Evolutionary conservation across 2,329 filamentous ascomycete species (phyloP), one percentile per base, ranked within the genome.

Genomic region (Sclerotinia subarctica): DNA sequence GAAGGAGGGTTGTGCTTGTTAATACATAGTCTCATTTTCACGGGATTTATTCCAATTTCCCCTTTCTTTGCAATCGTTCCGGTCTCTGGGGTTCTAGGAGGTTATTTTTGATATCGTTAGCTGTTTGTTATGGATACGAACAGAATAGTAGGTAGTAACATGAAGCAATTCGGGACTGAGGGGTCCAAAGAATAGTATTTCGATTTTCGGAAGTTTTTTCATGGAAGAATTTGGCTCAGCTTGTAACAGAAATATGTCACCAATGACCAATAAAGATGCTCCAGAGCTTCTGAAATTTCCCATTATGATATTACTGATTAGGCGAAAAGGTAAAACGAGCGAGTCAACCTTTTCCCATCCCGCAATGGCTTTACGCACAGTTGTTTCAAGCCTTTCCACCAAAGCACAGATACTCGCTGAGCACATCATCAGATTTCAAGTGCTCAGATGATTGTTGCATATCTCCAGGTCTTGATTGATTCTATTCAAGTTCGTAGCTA

Each of bases 1-100:
- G 60, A 96, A 96, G 83, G 93, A 97, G 77, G 90, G 91, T 56
- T 98, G 94, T 80, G 94, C 93, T 76, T 98, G 94, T 81, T 98
- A 64, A 76, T 72, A 62, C 51, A 44, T 60, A 62, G 46, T 67
- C 63, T 72, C 66, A 56, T 64, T 69, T 42, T 64, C 44, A 65
- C 64, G 66, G 65, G 67, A 64, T 66, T 64, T 60, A 58, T 69
- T 68, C 71, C 65, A 54, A 65, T 66, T 49, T 70, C 72, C 57
- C 29, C 42, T 44, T 46, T 46, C 44, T 72, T 63, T 66, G 35
- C 69, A 58, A 56, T 73, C 57, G 29, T 46, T 69, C 58, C 46
- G 69, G 67, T 67, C 67, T 69, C 42, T 69, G 69, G 71, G 68
- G 57, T 73, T 70, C 67, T 67, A 66, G 70, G 72, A 53, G 70